Conservation (phyloP, 2,329 filamentous ascomycete genomes). For the Talaromyces sp. region DNA sequence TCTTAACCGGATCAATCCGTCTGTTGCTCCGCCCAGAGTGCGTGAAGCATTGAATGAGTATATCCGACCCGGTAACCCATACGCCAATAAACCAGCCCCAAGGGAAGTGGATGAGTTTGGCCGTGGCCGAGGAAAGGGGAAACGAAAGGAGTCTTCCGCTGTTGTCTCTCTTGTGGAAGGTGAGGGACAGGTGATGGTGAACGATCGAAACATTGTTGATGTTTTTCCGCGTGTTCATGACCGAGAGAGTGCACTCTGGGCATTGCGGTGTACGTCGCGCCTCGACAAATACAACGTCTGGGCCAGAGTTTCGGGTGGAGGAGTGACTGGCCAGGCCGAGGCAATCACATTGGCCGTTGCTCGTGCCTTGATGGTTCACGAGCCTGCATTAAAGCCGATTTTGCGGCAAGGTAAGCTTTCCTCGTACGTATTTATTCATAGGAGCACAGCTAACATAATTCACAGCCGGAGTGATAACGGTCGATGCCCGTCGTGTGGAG, state of each 20-base stretch:
- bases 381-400: conserved; percentile 82
- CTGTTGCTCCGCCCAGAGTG: conserved; percentile 66
- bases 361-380: conserved; percentile 82
- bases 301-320: conserved; percentile 76
- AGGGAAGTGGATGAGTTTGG: conserved; percentile 69
- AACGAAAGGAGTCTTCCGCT: conserved; percentile 81
- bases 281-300: conserved; percentile 97
- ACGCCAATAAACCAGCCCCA: conserved; percentile 56
- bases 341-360: conserved; percentile 85
- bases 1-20: conserved; percentile 78
- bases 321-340: conserved; percentile 91
- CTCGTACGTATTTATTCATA: neutral
- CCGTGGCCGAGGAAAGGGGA: conserved; percentile 71
- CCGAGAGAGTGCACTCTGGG: conserved; percentile 89
- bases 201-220: conserved; percentile 76
- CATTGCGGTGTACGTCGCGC: conserved; percentile 72
- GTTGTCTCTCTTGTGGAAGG: conserved; percentile 87
- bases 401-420: conserved; percentile 73
- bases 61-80: conserved; percentile 68
- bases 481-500: conserved; percentile 86
- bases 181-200: conserved; percentile 81
- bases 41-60: conserved; percentile 60
- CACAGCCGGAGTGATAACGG: conserved; percentile 82
- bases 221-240: conserved; percentile 86
- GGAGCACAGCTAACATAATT: neutral